phyloP scores from a whole-genome alignment of 2,329 filamentous ascomycete species.

The Ceratocystis variospora region DNA sequence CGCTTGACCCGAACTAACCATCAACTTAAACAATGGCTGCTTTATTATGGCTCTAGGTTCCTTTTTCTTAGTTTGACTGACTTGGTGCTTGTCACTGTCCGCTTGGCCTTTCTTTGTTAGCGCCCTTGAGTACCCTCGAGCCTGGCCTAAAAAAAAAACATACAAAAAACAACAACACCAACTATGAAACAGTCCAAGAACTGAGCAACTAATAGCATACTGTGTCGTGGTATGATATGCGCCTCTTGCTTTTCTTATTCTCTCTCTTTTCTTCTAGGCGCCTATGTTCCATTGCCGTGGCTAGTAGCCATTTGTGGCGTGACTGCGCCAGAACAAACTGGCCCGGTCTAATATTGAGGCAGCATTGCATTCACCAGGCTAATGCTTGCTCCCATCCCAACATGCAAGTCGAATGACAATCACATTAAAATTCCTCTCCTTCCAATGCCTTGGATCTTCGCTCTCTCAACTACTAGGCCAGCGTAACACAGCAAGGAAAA shows the following conservation, averaged over 20 bases:
- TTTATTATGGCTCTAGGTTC: neutral
- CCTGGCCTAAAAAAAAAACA: neutral
- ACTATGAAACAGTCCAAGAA: neutral
- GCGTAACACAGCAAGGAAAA: neutral
- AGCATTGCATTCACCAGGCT: neutral
- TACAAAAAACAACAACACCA: no score
- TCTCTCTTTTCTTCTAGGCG: neutral
- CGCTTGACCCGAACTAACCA: neutral
- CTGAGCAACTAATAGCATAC: neutral
- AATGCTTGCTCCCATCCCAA: neutral
- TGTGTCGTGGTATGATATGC: neutral
- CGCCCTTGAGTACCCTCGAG: neutral
- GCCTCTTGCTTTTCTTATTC: neutral
- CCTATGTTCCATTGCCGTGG: neutral
- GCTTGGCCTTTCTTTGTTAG: neutral
- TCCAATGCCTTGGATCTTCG: neutral
- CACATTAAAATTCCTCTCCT: neutral
- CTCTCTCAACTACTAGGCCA: neutral
- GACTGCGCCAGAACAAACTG: neutral
- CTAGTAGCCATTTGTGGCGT: neutral
- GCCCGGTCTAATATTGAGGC: neutral
- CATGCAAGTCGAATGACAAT: slow-evolving; percentile 5
- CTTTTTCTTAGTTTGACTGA: neutral
- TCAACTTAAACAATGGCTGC: neutral
- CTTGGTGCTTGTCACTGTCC: neutral